Percentiles rank a stretch among this genome's conserved stretches.
These are phyloP conservation scores for Chrysoporthe deuterocubensis DNA, from an alignment of 2,329 filamentous ascomycete genomes.

Conservation along the genomic window DNA sequence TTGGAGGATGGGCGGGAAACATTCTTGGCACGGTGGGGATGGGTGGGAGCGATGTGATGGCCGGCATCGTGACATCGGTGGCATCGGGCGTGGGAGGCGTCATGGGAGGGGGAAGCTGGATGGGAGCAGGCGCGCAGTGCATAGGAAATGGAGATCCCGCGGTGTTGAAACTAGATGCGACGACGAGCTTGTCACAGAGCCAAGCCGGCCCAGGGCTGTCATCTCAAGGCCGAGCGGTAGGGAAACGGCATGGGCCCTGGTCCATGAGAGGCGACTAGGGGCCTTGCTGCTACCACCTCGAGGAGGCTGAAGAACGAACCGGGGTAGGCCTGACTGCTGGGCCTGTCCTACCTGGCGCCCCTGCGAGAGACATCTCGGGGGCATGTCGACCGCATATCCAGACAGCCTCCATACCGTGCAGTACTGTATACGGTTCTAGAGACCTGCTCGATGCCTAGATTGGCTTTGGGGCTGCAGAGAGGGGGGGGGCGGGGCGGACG, in stretches of 20 bases:
- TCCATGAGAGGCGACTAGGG: background rate
- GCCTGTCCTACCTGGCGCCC: too few species aligned
- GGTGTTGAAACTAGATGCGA: conserved; percentile 37
- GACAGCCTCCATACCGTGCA: too few species aligned
- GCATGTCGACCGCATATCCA: too few species aligned
- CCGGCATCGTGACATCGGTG: conserved; percentile 18
- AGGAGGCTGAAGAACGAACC: conserved; percentile 7
- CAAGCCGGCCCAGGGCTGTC: conserved; percentile 8
- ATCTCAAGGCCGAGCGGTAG: conserved; percentile 1
- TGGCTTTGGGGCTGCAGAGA: too few species aligned
- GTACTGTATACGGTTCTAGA: too few species aligned
- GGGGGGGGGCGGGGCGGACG: too few species aligned
- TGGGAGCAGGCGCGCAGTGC: conserved; percentile 15
- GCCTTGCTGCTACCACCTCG: background rate
- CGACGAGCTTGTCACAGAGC: conserved; percentile 20
- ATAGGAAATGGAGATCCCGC: conserved; percentile 36
- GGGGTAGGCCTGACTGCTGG: background rate
- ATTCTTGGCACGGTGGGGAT: conserved; percentile 25
- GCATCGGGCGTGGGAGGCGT: conserved; percentile 20
- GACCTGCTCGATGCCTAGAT: too few species aligned
- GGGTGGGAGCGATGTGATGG: conserved; percentile 15
- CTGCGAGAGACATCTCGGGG: too few species aligned
- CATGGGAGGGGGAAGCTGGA: conserved; percentile 15
- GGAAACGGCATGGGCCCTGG: conserved; percentile 13
- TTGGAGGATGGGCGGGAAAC: conserved; percentile 12